phyloP scores from a whole-genome alignment of 441 rosid genomes.

The Codiaeum variegatum region DNA sequence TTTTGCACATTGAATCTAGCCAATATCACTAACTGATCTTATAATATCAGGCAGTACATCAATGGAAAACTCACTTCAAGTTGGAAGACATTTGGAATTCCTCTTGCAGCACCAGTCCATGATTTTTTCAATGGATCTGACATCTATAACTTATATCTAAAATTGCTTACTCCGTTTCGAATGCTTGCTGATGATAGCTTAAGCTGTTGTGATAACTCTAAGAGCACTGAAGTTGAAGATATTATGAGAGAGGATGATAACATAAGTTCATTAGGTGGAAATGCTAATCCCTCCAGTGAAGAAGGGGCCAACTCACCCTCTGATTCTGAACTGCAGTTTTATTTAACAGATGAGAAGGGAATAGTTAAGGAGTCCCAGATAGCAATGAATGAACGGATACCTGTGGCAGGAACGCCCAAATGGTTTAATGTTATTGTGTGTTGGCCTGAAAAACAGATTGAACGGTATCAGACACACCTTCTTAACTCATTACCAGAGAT shows the following conservation, averaged over 20 bases:
- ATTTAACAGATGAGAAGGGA: constrained; percentile 74
- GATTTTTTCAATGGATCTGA: constrained; percentile 54
- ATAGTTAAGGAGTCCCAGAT: constrained; percentile 44
- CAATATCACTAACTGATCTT: constrained; percentile 23
- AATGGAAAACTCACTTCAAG: constrained; percentile 49
- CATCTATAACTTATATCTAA: constrained; percentile 49
- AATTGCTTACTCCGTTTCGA: constrained; percentile 61
- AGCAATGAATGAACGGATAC: constrained; percentile 36
- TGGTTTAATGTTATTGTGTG: constrained; percentile 38
- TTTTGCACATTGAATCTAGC: neutral
- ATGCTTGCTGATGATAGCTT: constrained; percentile 33
- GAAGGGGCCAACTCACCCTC: constrained; percentile 40
- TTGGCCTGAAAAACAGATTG: constrained; percentile 47
- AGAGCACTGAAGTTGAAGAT: constrained; percentile 39
- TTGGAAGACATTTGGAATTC: constrained; percentile 74
- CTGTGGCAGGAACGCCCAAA: constrained; percentile 25
- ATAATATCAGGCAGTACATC: constrained; percentile 55
- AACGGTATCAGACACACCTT: constrained; percentile 36
- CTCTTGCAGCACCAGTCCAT: constrained; percentile 67
- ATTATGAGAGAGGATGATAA: constrained; percentile 33
- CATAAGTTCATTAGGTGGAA: constrained; percentile 23
- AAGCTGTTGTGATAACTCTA: constrained; percentile 30
- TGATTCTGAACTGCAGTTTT: constrained; percentile 58
- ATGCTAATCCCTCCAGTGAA: constrained; percentile 26
- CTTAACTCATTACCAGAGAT: constrained; percentile 50